A percentile compares a stretch with the other conserved stretches of the same genome.
These are phyloP conservation scores for Pseudopediastrum boryanum DNA, from an alignment of 139 green algal genomes.

Conservation along the genomic window DNA sequence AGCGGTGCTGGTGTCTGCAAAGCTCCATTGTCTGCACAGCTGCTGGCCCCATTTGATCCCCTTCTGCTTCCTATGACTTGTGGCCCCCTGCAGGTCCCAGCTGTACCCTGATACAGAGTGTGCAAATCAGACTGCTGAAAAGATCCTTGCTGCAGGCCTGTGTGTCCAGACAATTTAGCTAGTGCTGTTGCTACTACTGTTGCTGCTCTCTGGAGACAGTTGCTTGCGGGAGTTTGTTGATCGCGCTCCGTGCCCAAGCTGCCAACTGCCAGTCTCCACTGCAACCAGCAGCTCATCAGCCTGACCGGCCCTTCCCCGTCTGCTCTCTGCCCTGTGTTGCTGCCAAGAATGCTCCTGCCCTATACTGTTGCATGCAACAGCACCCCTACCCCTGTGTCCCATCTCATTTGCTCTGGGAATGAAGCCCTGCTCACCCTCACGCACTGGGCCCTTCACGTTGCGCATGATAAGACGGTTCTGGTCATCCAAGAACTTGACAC, in stretches of 20 bases:
- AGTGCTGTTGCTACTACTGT: background rate
- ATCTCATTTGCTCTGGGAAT: background rate
- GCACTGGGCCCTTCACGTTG: conserved; percentile 99
- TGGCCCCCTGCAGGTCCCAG: too few species aligned
- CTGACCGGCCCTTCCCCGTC: background rate
- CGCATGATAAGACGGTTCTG: conserved; percentile 98
- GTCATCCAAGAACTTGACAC: conserved; percentile 99
- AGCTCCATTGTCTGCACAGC: too few species aligned
- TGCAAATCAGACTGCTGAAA: too few species aligned
- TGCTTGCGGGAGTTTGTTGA: background rate
- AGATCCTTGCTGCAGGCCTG: too few species aligned
- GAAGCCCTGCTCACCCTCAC: conserved; percentile 77
- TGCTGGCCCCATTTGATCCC: too few species aligned
- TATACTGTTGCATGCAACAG: background rate
- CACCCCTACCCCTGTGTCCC: background rate
- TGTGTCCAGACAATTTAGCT: background rate
- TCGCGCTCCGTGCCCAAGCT: background rate
- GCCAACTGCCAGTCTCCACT: too few species aligned
- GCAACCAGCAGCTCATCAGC: too few species aligned
- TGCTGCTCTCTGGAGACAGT: background rate
- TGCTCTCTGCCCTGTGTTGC: background rate
- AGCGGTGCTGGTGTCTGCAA: too few species aligned
- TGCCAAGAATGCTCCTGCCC: background rate
- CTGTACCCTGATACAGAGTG: too few species aligned
- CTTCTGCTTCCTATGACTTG: too few species aligned